Conservation (phyloP, 1,284 basidiomycete species). For the Omphalotus olearius region DNA sequence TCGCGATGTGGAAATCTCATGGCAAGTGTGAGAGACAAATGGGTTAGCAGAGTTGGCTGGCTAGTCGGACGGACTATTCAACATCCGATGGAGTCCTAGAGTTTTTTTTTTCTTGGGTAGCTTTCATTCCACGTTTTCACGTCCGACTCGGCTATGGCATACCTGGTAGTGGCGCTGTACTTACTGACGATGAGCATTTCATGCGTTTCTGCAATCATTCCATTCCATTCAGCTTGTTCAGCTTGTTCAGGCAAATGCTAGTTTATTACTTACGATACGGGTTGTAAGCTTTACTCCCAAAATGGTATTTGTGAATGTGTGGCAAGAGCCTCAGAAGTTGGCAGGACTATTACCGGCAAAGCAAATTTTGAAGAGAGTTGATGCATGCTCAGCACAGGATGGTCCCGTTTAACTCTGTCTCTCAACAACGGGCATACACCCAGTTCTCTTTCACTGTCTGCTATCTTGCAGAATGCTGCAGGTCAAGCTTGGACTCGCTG, state of each 20-base stretch:
- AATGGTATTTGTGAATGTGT: slow-evolving; percentile 1
- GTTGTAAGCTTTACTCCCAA: not conserved
- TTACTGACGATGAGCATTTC: too few relatives aligned
- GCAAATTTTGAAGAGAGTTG: slow-evolving; percentile 17
- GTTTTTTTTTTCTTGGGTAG: slow-evolving; percentile 7
- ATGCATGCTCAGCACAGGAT: slow-evolving; percentile 60
- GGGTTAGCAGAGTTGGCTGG: slow-evolving; percentile 76
- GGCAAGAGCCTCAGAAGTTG: slow-evolving; percentile 1
- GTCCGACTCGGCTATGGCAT: too few relatives aligned
- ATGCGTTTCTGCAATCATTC: too few relatives aligned
- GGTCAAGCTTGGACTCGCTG: slow-evolving; percentile 42
- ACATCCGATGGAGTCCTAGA: slow-evolving; percentile 48
- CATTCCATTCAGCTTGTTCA: too few relatives aligned
- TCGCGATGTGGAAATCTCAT: slow-evolving; percentile 44
- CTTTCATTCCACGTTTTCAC: not conserved
- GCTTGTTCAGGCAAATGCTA: too few relatives aligned
- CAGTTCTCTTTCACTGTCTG: slow-evolving; percentile 30
- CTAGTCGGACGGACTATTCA: slow-evolving; percentile 54
- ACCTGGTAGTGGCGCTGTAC: too few relatives aligned
- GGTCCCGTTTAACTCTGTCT: slow-evolving; percentile 37
- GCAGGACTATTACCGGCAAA: not conserved
- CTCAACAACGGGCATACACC: slow-evolving; percentile 22
- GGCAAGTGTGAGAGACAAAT: slow-evolving; percentile 58
- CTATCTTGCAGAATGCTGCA: slow-evolving; percentile 46
- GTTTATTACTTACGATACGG: not conserved